These are phyloP conservation scores for Agrocybe praecox DNA, from an alignment of 768 basidiomycete genomes.

Conservation along the genomic window DNA sequence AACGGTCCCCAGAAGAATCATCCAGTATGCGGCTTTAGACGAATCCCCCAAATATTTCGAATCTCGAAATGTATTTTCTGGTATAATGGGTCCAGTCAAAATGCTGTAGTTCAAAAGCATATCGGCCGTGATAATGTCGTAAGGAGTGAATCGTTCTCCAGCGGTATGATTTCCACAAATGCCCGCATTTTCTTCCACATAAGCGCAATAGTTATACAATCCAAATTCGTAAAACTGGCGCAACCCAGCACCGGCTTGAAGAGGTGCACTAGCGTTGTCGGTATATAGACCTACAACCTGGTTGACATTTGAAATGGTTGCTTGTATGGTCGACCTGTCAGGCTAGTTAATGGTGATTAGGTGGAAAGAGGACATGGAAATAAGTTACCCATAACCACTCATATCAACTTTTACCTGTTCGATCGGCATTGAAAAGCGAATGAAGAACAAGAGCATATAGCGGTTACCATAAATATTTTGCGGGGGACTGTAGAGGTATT, in stretches of 20 bases:
- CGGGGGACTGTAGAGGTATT: conserved; percentile 75
- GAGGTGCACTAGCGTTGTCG: conserved; percentile 62
- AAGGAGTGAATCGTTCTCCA: conserved; percentile 67
- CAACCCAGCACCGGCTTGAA: conserved; percentile 57
- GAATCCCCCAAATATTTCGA: conserved; percentile 63
- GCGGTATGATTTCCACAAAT: conserved; percentile 64
- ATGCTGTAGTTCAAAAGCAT: conserved; percentile 66
- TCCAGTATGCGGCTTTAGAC: conserved; percentile 74
- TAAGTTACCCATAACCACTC: conserved; percentile 66
- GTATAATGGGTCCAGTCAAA: conserved; percentile 55
- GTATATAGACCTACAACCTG: conserved; percentile 61
- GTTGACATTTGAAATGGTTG: conserved; percentile 54
- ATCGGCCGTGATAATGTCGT: conserved; percentile 62
- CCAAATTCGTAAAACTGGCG: conserved; percentile 77
- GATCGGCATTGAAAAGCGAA: conserved; percentile 1
- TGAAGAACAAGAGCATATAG: not conserved
- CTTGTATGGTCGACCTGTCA: conserved; percentile 51
- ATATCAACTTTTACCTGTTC: conserved; percentile 67
- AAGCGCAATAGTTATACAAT: conserved; percentile 82
- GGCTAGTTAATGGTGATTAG: not conserved
- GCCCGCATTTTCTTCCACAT: conserved; percentile 59
- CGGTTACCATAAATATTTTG: conserved; percentile 69
- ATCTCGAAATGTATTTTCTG: conserved; percentile 52
- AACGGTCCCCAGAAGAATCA: conserved; percentile 73
- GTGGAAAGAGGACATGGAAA: conserved; percentile 1